Evolutionary conservation across 371 early-diverging fungal species (phyloP).

Genomic region (Mortierella sp.): DNA sequence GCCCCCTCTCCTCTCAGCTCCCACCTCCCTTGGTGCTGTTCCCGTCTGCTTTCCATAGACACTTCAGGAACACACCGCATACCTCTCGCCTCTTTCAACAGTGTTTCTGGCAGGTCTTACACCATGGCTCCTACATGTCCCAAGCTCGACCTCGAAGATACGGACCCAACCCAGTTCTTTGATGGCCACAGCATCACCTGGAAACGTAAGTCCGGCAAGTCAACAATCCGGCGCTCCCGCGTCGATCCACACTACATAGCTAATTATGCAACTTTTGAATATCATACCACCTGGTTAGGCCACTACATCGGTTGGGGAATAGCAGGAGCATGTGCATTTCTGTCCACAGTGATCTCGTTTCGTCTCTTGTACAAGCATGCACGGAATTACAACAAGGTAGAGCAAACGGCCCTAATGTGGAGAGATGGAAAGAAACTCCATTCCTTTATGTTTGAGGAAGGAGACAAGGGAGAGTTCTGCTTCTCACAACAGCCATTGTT

Average conservation of each 20-base stretch:
- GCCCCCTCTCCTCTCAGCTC: conserved; percentile 1
- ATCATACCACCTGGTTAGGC: conserved; percentile 10
- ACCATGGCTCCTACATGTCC: conserved; percentile 24
- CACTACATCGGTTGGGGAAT: conserved; percentile 65
- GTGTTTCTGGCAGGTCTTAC: no score
- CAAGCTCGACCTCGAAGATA: conserved; percentile 17
- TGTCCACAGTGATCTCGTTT: conserved; percentile 57
- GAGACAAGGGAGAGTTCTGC: background rate
- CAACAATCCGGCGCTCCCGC: background rate
- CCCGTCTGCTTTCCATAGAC: background rate
- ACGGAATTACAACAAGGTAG: conserved; percentile 58
- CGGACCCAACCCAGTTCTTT: conserved; percentile 40
- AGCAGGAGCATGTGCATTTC: conserved; percentile 56
- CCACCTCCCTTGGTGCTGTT: conserved; percentile 4
- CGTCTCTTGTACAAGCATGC: conserved; percentile 61
- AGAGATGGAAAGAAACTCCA: background rate
- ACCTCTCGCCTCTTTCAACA: no score
- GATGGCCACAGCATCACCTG: conserved; percentile 42
- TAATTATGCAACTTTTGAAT: background rate
- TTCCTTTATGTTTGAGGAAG: background rate
- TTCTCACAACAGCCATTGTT: background rate
- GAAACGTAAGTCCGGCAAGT: conserved; percentile 33
- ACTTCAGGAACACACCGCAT: no score
- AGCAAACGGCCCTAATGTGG: no score
- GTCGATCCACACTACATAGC: background rate